phyloP scores from a whole-genome alignment of 2,329 filamentous ascomycete genomes.

The Laburnicola sp. region DNA sequence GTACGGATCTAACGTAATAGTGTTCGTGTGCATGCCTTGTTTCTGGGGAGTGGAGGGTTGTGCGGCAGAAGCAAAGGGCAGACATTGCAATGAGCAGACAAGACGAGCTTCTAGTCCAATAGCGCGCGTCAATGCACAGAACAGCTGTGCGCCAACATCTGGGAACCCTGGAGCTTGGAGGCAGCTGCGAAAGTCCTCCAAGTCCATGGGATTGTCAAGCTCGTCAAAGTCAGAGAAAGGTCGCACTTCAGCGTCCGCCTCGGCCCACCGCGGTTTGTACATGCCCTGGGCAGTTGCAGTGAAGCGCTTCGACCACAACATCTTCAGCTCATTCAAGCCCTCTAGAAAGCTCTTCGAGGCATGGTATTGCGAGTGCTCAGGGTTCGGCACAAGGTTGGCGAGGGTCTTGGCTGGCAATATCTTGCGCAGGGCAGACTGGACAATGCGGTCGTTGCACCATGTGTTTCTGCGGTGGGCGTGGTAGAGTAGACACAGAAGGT shows the following conservation, averaged over 20 bases:
- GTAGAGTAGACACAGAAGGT: conserved; percentile 79
- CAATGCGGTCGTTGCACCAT: conserved; percentile 80
- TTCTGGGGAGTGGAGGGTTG: conserved; percentile 37
- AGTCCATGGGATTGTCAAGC: conserved; percentile 69
- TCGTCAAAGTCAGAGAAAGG: conserved; percentile 56
- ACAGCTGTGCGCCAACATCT: conserved; percentile 86
- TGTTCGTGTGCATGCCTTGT: conserved; percentile 22
- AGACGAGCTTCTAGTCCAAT: conserved; percentile 79
- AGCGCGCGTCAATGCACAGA: conserved; percentile 83
- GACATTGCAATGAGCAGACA: conserved; percentile 85
- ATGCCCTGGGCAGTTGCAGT: conserved; percentile 62
- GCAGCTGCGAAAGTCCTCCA: conserved; percentile 75
- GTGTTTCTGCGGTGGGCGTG: conserved; percentile 77
- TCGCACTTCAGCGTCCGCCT: conserved; percentile 63
- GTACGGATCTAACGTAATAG: conserved; percentile 38
- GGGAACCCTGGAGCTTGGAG: conserved; percentile 74
- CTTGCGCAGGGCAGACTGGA: conserved; percentile 59
- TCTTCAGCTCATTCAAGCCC: conserved; percentile 70
- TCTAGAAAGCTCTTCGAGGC: conserved; percentile 76
- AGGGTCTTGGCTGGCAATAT: conserved; percentile 69
- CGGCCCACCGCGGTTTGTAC: conserved; percentile 67
- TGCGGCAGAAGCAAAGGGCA: conserved; percentile 64
- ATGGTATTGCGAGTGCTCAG: conserved; percentile 71
- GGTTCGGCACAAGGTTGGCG: conserved; percentile 68
- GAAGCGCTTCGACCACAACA: conserved; percentile 71